Evolutionary conservation across 176 grass and related monocot species (phyloP).

Genomic region (Carex kokanica): DNA sequence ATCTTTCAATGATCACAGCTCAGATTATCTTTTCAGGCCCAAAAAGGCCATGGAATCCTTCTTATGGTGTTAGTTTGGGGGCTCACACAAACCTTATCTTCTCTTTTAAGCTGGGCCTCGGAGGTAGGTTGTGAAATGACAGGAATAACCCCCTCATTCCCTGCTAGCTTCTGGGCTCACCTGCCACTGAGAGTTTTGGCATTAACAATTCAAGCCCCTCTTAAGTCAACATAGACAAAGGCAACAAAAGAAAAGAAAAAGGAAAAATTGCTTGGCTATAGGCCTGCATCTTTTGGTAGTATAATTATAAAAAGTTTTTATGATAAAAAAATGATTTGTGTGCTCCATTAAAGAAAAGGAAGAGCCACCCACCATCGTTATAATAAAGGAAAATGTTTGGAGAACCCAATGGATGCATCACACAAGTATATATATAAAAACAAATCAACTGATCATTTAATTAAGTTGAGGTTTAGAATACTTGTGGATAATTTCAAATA

Average conservation of each 20-base stretch:
- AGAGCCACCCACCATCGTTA: constrained; percentile 36
- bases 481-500: neutral
- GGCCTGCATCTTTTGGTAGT: constrained; percentile 16
- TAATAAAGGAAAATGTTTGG: constrained; percentile 24
- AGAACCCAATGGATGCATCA: constrained; percentile 19
- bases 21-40: constrained; percentile 21
- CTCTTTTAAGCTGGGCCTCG: constrained; percentile 47
- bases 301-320: constrained; percentile 26
- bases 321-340: constrained; percentile 9
- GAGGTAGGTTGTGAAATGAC: constrained; percentile 26
- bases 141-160: constrained; percentile 8
- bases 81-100: constrained; percentile 41
- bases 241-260: constrained; percentile 31
- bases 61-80: constrained; percentile 37
- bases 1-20: neutral
- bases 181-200: constrained; percentile 21
- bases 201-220: constrained; percentile 27
- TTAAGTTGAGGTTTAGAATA: neutral
- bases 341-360: constrained; percentile 21
- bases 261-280: neutral
- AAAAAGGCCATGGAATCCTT: constrained; percentile 24
- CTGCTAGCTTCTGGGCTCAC: constrained; percentile 21
- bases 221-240: constrained; percentile 43
- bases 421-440: neutral
- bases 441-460: neutral